phyloP scores from a whole-genome alignment of 2,329 filamentous ascomycete species.

The Domatiomyces catenatus region DNA sequence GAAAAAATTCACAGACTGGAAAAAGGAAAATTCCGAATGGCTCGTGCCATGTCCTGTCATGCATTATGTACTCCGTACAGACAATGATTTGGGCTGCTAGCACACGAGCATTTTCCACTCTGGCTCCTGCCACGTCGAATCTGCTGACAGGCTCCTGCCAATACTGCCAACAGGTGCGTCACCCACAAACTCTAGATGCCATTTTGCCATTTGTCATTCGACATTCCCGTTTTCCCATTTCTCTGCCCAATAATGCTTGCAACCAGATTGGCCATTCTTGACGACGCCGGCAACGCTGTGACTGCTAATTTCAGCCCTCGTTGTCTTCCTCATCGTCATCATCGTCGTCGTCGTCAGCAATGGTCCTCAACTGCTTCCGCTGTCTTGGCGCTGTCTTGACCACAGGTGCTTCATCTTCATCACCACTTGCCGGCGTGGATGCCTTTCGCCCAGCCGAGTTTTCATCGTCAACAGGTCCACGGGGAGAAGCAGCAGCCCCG shows the following conservation, averaged over 20 bases:
- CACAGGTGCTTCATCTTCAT: slow-evolving; percentile 11
- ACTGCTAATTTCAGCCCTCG: not conserved
- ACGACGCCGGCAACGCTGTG: not conserved
- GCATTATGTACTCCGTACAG: not conserved
- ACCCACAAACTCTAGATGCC: too few species aligned
- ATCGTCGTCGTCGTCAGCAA: slow-evolving; percentile 18
- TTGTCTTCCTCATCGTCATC: slow-evolving; percentile 9
- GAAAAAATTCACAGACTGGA: not conserved
- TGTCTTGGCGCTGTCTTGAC: slow-evolving; percentile 9
- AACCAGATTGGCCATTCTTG: not conserved
- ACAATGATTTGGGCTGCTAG: not conserved
- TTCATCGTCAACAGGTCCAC: slow-evolving; percentile 3
- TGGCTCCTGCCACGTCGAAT: not conserved
- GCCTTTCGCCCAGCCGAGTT: slow-evolving; percentile 11
- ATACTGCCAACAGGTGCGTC: not conserved
- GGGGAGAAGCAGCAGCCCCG: slow-evolving; percentile 9
- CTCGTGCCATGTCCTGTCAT: not conserved
- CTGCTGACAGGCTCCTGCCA: too few species aligned
- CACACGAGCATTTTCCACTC: not conserved
- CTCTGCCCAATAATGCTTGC: too few species aligned
- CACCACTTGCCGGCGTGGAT: slow-evolving; percentile 6
- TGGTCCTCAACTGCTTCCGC: slow-evolving; percentile 16
- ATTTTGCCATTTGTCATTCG: too few species aligned
- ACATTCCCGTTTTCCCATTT: not conserved
- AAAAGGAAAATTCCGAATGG: not conserved